phyloP scores from a whole-genome alignment of 208 protist genomes.

The Angomonas deanei region DNA sequence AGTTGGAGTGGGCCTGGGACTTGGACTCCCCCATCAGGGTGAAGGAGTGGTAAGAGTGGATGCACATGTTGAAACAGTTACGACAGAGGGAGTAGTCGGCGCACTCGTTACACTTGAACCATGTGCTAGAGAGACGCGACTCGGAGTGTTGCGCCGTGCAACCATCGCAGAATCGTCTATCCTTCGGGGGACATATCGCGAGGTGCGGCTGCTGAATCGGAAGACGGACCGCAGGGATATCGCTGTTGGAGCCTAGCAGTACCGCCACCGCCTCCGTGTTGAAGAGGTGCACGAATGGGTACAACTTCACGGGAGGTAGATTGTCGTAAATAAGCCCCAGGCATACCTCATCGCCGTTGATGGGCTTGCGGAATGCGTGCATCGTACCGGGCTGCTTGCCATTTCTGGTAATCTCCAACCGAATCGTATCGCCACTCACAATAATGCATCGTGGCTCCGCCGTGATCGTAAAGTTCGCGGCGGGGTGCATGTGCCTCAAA shows the following conservation, averaged over 20 bases:
- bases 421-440: slow-evolving; percentile 84
- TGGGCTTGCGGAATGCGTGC: slow-evolving; percentile 78
- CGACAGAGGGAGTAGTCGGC: slow-evolving; percentile 83
- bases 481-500: slow-evolving; percentile 59
- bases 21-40: slow-evolving; percentile 62
- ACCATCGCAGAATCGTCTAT: slow-evolving; percentile 64
- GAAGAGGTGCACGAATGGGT: slow-evolving; percentile 85
- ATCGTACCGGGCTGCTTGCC: slow-evolving; percentile 48
- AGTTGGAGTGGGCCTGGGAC: slow-evolving; percentile 47
- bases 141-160: slow-evolving; percentile 59
- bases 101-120: slow-evolving; percentile 91
- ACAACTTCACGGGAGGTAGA: slow-evolving; percentile 51
- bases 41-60: slow-evolving; percentile 85
- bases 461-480: slow-evolving; percentile 49
- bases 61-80: slow-evolving; percentile 67
- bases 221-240: slow-evolving; percentile 42
- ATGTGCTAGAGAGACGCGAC: slow-evolving; percentile 30
- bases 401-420: slow-evolving; percentile 70
- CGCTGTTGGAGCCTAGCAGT: slow-evolving; percentile 60
- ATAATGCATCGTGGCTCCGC: slow-evolving; percentile 81
- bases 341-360: slow-evolving; percentile 62
- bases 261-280: slow-evolving; percentile 88
- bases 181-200: slow-evolving; percentile 34
- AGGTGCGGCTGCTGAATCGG: slow-evolving; percentile 71
- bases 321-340: slow-evolving; percentile 84